These are phyloP conservation scores for Colletotrichum euphorbiae DNA, from an alignment of 2,329 filamentous ascomycete genomes.

Conservation along the genomic window DNA sequence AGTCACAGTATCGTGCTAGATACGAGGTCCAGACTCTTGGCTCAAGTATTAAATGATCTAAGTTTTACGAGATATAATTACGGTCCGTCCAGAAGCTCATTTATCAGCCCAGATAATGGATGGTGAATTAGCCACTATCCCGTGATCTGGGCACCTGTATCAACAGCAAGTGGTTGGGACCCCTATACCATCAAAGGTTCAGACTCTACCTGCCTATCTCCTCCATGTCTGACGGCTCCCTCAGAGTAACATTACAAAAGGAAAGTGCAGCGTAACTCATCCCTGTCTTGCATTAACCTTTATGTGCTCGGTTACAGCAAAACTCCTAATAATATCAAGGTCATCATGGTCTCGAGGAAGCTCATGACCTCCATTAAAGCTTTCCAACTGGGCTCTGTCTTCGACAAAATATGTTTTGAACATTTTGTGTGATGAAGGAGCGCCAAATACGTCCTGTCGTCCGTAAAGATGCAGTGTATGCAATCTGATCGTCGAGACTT, in stretches of 20 bases:
- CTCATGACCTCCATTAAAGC: constrained; percentile 3
- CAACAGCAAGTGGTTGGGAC: too few species aligned
- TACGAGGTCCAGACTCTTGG: accelerated
- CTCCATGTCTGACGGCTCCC: neutral
- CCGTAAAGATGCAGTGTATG: constrained; percentile 16
- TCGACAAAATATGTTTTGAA: constrained; percentile 10
- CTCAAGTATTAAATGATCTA: too few species aligned
- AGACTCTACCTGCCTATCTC: too few species aligned
- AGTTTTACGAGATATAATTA: too few species aligned
- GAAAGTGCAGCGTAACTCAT: accelerated
- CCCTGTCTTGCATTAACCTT: neutral
- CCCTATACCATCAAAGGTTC: too few species aligned
- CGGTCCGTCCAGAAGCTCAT: too few species aligned
- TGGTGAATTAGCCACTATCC: too few species aligned
- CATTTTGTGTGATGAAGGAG: neutral
- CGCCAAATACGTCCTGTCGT: constrained; percentile 12
- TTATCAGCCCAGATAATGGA: too few species aligned
- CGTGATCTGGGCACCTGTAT: too few species aligned
- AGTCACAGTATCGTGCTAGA: neutral
- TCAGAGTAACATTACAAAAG: neutral
- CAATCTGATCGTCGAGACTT: neutral
- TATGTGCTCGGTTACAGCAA: neutral
- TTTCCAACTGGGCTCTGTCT: neutral
- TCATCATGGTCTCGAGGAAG: constrained; percentile 2
- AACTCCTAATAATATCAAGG: neutral